Conservation (phyloP, 805 yeast species). For the Crinitomyces ghanaensis region DNA sequence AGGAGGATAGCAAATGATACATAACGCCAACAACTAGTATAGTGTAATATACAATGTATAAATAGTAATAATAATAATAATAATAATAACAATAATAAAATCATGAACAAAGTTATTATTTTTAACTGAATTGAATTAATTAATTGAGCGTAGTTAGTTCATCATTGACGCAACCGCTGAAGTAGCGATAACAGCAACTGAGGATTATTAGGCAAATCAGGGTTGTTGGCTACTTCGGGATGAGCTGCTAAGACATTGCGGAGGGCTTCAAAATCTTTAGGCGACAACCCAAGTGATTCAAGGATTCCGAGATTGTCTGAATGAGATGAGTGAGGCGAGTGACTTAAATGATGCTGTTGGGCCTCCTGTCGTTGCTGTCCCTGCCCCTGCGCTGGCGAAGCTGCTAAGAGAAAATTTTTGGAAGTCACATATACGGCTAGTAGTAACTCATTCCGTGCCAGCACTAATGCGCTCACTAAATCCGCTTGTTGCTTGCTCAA, state of each 20-base stretch:
- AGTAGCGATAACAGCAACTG: conserved; percentile 19
- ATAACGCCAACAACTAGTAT: neutral
- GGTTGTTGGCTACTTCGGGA: conserved; percentile 21
- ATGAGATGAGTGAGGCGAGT: too few relatives aligned
- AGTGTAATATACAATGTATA: neutral
- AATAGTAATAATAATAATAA: neutral
- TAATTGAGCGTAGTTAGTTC: neutral
- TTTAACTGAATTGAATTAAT: neutral
- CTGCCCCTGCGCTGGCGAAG: too few relatives aligned
- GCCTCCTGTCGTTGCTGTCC: neutral
- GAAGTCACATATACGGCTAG: too few relatives aligned
- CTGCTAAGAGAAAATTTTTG: too few relatives aligned
- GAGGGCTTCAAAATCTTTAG: conserved; percentile 16
- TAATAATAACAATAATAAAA: neutral
- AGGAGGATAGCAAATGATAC: neutral
- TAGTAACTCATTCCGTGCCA: too few relatives aligned
- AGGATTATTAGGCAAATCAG: conserved; percentile 20
- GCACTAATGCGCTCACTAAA: too few relatives aligned
- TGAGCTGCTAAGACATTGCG: conserved; percentile 15
- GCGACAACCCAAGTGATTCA: conserved; percentile 16
- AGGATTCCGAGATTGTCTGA: too few relatives aligned
- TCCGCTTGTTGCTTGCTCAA: conserved; percentile 5
- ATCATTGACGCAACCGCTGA: conserved; percentile 14
- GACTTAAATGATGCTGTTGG: conserved; percentile 1
- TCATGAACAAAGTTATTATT: neutral